Conservation (phyloP, 306 rosid genomes). For the Bauhinia variegata region DNA sequence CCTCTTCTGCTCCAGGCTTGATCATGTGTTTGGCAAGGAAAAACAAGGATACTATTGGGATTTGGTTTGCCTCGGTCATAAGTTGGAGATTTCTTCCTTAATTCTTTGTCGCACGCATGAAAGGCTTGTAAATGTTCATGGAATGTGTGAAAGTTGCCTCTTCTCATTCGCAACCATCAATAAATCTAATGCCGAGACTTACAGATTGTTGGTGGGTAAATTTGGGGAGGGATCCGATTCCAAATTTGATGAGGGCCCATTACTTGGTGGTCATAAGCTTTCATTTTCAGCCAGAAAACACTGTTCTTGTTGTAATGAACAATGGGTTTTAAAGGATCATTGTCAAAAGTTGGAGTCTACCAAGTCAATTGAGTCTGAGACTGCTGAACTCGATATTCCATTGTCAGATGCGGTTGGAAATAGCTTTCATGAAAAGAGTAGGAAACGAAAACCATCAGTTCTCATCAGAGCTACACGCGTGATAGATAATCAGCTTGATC, state of each 20-base stretch:
- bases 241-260: conserved; percentile 53
- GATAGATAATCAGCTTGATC: conserved; percentile 52
- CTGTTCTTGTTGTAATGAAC: conserved; percentile 77
- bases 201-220: conserved; percentile 63
- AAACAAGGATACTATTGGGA: conserved; percentile 63
- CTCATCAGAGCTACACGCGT: conserved; percentile 39
- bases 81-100: conserved; percentile 71
- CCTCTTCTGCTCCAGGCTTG: conserved; percentile 87
- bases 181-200: conserved; percentile 63
- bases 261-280: conserved; percentile 42
- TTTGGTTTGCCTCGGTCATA: conserved; percentile 75
- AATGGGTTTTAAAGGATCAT: conserved; percentile 35
- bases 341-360: conserved; percentile 46
- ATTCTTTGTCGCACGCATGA: conserved; percentile 69
- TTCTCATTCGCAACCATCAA: conserved; percentile 65
- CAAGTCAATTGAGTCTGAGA: conserved; percentile 43
- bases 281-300: conserved; percentile 14
- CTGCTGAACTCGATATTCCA: conserved; percentile 52
- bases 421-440: conserved; percentile 37
- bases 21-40: conserved; percentile 74
- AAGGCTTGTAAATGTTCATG: conserved; percentile 77
- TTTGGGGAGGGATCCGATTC: conserved; percentile 53
- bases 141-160: conserved; percentile 75
- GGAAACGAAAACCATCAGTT: conserved; percentile 35
- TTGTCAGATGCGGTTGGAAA: conserved; percentile 37